Conservation (phyloP, 208 protist genomes). For the Trypanosoma conorhini region DNA sequence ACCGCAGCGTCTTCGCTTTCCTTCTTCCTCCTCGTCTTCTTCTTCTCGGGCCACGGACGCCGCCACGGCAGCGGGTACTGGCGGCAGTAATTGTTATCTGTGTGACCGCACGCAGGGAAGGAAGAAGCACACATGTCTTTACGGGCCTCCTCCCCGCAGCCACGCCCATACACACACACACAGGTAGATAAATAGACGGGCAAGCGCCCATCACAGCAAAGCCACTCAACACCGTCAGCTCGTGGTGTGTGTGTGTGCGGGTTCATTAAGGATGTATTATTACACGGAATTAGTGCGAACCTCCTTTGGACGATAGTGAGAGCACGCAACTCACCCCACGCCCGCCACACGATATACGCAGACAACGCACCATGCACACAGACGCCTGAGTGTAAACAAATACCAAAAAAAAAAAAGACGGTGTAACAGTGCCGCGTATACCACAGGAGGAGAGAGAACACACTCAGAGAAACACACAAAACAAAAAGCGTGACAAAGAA, state of each 20-base stretch:
- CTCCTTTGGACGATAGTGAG: neutral
- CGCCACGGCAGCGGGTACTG: neutral
- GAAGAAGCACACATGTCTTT: conserved; percentile 1
- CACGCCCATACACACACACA: neutral
- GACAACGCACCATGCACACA: neutral
- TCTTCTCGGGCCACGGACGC: neutral
- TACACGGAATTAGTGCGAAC: neutral
- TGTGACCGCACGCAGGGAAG: neutral
- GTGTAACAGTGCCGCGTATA: neutral
- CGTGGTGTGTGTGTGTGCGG: neutral
- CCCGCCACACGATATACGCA: neutral
- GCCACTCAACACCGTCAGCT: neutral
- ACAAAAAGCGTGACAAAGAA: conserved; percentile 17
- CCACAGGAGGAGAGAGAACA: neutral
- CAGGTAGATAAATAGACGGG: neutral
- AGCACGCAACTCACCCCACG: neutral
- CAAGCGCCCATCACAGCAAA: neutral
- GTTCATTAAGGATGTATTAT: neutral
- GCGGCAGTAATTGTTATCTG: neutral
- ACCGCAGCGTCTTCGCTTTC: conserved; percentile 6
- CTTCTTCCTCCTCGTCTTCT: conserved; percentile 3
- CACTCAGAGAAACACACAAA: conserved; percentile 9
- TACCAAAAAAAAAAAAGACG: neutral
- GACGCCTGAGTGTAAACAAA: neutral
- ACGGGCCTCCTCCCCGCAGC: neutral